Evolutionary conservation across 805 yeast genomes (phyloP).

Genomic region (Pichia heedii): DNA sequence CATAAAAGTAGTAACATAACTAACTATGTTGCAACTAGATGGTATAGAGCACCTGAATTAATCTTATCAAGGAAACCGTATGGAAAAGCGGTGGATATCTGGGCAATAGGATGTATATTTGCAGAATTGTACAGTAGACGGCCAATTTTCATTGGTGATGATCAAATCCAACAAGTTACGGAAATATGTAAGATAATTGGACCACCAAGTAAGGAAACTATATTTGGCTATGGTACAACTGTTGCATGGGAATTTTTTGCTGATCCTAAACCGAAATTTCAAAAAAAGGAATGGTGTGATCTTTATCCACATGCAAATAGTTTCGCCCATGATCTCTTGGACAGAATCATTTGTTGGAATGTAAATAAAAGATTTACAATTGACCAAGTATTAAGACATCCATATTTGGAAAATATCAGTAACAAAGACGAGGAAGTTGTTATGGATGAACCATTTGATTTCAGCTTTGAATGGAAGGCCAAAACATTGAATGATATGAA

Average conservation of each 20-base stretch:
- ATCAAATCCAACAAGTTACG: slow-evolving; percentile 59
- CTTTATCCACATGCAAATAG: slow-evolving; percentile 56
- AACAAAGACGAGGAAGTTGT: slow-evolving; percentile 46
- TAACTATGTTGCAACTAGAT: slow-evolving; percentile 85
- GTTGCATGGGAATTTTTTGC: slow-evolving; percentile 39
- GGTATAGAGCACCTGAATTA: slow-evolving; percentile 94
- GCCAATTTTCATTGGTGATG: slow-evolving; percentile 73
- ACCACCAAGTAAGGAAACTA: slow-evolving; percentile 45
- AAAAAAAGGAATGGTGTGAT: slow-evolving; percentile 37
- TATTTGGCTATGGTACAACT: slow-evolving; percentile 35
- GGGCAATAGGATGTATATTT: slow-evolving; percentile 91
- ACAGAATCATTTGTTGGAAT: slow-evolving; percentile 56
- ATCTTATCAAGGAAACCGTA: slow-evolving; percentile 53
- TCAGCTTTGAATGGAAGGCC: slow-evolving; percentile 49
- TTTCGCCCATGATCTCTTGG: slow-evolving; percentile 44
- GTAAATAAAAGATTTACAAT: slow-evolving; percentile 46
- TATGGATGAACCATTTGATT: slow-evolving; percentile 47
- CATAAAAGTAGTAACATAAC: slow-evolving; percentile 45
- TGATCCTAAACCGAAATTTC: slow-evolving; percentile 35
- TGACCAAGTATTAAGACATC: slow-evolving; percentile 47
- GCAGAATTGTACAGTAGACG: slow-evolving; percentile 76
- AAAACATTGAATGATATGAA: slow-evolving; percentile 37
- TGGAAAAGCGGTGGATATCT: slow-evolving; percentile 69
- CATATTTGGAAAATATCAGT: slow-evolving; percentile 46
- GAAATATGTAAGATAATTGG: slow-evolving; percentile 68